Evolutionary conservation across 495 filamentous ascomycete species (phyloP).

Genomic region (Bombardia bombarda): DNA sequence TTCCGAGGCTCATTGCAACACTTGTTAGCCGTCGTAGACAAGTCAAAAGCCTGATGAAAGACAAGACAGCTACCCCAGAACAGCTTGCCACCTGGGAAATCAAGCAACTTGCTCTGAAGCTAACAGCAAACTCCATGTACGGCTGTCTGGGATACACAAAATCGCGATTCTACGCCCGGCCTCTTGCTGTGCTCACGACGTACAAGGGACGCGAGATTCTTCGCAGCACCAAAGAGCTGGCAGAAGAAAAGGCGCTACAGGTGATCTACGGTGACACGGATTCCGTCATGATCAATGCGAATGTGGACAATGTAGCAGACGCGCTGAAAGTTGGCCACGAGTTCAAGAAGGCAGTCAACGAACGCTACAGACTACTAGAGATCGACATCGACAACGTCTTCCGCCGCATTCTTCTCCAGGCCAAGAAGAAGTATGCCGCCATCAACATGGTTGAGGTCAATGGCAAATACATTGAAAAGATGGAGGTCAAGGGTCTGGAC

Average conservation of each 20-base stretch:
- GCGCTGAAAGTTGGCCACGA: constrained; percentile 76
- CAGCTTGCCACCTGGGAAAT: constrained; percentile 96
- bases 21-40: constrained; percentile 79
- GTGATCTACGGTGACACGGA: constrained; percentile 99
- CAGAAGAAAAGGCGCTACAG: constrained; percentile 75
- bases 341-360: constrained; percentile 67
- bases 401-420: constrained; percentile 83
- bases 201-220: constrained; percentile 98
- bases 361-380: constrained; percentile 80
- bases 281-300: constrained; percentile 99
- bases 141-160: constrained; percentile 94
- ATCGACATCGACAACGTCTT: constrained; percentile 99
- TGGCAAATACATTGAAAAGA: constrained; percentile 85
- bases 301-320: constrained; percentile 85
- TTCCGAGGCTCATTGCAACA: constrained; percentile 83
- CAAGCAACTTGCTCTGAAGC: constrained; percentile 90
- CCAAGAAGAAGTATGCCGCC: constrained; percentile 99
- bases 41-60: constrained; percentile 96
- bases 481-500: constrained; percentile 97
- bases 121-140: constrained; percentile 99
- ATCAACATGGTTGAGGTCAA: constrained; percentile 86
- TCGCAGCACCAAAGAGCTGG: constrained; percentile 86
- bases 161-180: constrained; percentile 93
- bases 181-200: constrained; percentile 90
- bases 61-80: constrained; percentile 75